Evolutionary conservation across 257 asterid species (phyloP).

Genomic region (Nicotiana benthamiana): DNA sequence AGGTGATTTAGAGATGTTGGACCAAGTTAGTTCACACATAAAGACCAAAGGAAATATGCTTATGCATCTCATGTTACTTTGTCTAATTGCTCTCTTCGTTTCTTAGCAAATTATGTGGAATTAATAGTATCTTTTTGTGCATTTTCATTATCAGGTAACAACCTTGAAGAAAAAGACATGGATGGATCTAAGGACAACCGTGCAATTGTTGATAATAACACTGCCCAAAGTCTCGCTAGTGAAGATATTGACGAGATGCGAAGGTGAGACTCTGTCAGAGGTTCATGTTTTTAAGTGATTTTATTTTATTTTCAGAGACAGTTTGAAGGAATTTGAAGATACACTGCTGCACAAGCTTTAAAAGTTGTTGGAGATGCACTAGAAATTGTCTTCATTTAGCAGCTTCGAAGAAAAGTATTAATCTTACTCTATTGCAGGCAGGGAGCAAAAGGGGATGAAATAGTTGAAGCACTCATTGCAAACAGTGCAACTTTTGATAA

Average conservation of each 20-base stretch:
- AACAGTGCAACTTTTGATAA: constrained; percentile 90
- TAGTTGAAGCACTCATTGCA: constrained; percentile 85
- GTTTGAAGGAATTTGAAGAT: not conserved
- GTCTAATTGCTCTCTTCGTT: not conserved
- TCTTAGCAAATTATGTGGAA: not conserved
- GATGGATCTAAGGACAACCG: constrained; percentile 78
- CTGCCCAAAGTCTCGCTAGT: constrained; percentile 77
- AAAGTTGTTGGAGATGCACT: not conserved
- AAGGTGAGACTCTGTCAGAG: constrained; percentile 32
- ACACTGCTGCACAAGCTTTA: not conserved
- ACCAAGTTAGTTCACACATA: not conserved
- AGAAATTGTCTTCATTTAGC: not conserved
- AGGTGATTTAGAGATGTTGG: not conserved
- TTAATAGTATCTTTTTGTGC: constrained; percentile 13
- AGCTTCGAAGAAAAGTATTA: not conserved
- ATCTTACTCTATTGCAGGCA: constrained; percentile 39
- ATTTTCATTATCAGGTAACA: constrained; percentile 38
- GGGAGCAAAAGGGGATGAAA: constrained; percentile 73
- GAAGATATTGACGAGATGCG: constrained; percentile 79
- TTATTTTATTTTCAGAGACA: not conserved
- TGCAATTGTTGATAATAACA: constrained; percentile 72
- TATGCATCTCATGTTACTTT: not conserved
- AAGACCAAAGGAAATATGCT: not conserved
- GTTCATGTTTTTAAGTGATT: not conserved
- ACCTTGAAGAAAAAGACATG: constrained; percentile 29